Base-by-base conservation (phyloP, 352 stramenopile species). In the Phytopythium chamaehyphon region DNA sequence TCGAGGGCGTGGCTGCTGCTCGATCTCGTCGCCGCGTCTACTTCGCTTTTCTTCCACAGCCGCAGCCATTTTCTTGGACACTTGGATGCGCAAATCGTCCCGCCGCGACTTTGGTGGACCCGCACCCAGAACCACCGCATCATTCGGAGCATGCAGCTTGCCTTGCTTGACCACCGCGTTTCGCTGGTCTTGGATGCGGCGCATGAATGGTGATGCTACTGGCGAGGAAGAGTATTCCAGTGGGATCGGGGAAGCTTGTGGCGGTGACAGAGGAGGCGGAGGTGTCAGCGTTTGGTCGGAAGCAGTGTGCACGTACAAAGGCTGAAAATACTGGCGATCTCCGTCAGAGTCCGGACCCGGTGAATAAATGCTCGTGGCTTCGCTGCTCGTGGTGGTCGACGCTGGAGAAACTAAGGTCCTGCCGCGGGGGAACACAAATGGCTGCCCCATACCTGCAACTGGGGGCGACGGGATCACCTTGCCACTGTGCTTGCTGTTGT, bases 31-130 rank as follows among this genome's bases (percentile, higher is more conserved):
- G 59, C 6, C 46, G 16, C 33, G 16, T 3, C 2, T 4, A 15
- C 19, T 21, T 8, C 15, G 18, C 6, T 35, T 35, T 43, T 51
- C 46, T 21, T 16, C 59, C n/a, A 56, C 66, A 48, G 66, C 66
- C 0, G 66, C 72, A 14, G 76, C 80, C 69, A 89, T 91, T 40
- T 87, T 88, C 54, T 90, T 92, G 14, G 80, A 85, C 14, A 90
- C 69, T 63, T 84, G 77, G 36, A 92, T 87, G 21, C 82, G 77
- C 40, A 92, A 59, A 52, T 88, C 59, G 62, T 84, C 63, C 19
- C 77, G 72, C n/a, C 69, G 66, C 45, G 51, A 51, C 39, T 40
- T 67, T 18, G 39, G 46, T 46, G 62, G 19, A 38, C 16, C 26
- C 47, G 12, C 28, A 47, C 38, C 44, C 1, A 22, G 33, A 3